These are phyloP conservation scores for Daldinia decipiens DNA, from an alignment of 495 filamentous ascomycete species.

Conservation along the genomic window DNA sequence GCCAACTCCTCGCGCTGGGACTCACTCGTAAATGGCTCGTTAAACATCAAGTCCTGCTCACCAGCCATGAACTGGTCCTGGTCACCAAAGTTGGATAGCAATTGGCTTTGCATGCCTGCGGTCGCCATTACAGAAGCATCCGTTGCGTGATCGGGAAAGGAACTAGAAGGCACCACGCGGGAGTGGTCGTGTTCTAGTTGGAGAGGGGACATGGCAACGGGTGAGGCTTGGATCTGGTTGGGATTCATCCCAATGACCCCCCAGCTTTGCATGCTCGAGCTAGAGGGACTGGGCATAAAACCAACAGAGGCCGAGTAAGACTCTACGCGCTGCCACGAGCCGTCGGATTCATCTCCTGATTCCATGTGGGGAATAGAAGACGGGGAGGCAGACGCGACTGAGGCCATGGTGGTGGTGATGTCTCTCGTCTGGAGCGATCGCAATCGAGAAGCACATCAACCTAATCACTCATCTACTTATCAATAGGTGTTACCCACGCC, in stretches of 20 bases:
- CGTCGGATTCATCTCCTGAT: slow-evolving; percentile 46
- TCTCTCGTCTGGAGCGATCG: slow-evolving; percentile 1
- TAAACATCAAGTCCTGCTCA: slow-evolving; percentile 38
- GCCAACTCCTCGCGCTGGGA: slow-evolving; percentile 9
- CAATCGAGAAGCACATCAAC: slow-evolving; percentile 17
- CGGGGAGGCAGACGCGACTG: slow-evolving; percentile 44
- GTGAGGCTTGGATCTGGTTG: slow-evolving; percentile 41
- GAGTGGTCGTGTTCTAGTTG: slow-evolving; percentile 34
- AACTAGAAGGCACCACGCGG: slow-evolving; percentile 30
- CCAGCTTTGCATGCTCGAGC: slow-evolving; percentile 56
- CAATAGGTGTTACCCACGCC: slow-evolving; percentile 18
- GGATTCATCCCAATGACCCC: slow-evolving; percentile 50
- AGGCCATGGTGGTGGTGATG: slow-evolving; percentile 39
- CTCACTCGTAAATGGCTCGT: slow-evolving; percentile 38
- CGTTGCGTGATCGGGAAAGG: slow-evolving; percentile 43
- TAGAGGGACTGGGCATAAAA: slow-evolving; percentile 56
- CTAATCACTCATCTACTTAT: slow-evolving; percentile 31
- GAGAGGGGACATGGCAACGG: slow-evolving; percentile 43
- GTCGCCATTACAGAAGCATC: slow-evolving; percentile 28
- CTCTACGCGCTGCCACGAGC: slow-evolving; percentile 47
- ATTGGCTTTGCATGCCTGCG: slow-evolving; percentile 34
- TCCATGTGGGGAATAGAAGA: slow-evolving; percentile 40
- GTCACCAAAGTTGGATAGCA: slow-evolving; percentile 44
- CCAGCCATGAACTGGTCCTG: slow-evolving; percentile 39
- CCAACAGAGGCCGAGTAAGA: slow-evolving; percentile 45